These are phyloP conservation scores for Leptodermis oblonga DNA, from an alignment of 257 asterid genomes.

Conservation along the genomic window DNA sequence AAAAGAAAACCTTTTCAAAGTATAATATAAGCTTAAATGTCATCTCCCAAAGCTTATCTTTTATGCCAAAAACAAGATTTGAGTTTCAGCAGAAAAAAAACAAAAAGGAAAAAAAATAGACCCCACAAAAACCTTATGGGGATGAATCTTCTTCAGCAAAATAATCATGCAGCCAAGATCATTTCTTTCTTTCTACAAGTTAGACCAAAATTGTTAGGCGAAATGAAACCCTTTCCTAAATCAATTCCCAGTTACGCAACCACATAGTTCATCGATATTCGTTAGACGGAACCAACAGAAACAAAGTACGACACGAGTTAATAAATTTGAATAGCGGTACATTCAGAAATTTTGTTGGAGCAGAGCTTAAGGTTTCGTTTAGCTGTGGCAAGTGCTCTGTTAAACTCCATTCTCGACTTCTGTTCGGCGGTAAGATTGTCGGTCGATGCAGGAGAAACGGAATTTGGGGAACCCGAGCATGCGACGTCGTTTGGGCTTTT, in stretches of 20 bases:
- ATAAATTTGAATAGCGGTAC: slow-evolving; percentile 27
- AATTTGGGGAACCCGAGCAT: slow-evolving; percentile 2
- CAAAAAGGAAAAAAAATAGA: too few species aligned
- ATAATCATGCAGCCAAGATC: too few species aligned
- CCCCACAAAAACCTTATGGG: background rate
- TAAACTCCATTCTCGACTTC: slow-evolving; percentile 60
- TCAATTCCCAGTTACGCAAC: background rate
- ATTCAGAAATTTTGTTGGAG: slow-evolving; percentile 46
- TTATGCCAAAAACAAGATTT: too few species aligned
- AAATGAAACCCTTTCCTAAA: slow-evolving; percentile 19
- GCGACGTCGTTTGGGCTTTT: slow-evolving; percentile 20
- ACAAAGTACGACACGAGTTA: background rate
- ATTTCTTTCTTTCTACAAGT: too few species aligned
- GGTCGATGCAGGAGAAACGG: background rate
- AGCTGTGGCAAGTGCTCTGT: slow-evolving; percentile 70
- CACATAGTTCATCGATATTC: background rate
- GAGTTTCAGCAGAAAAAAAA: too few species aligned
- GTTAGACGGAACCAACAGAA: background rate
- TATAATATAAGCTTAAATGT: too few species aligned
- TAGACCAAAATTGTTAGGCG: too few species aligned
- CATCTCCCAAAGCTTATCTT: background rate
- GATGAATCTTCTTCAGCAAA: background rate
- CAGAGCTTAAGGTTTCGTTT: slow-evolving; percentile 66
- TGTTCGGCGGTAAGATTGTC: slow-evolving; percentile 46
- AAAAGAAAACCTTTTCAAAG: background rate